Conservation (phyloP, 2,329 filamentous ascomycete species). For the Fonsecaea nubica region DNA sequence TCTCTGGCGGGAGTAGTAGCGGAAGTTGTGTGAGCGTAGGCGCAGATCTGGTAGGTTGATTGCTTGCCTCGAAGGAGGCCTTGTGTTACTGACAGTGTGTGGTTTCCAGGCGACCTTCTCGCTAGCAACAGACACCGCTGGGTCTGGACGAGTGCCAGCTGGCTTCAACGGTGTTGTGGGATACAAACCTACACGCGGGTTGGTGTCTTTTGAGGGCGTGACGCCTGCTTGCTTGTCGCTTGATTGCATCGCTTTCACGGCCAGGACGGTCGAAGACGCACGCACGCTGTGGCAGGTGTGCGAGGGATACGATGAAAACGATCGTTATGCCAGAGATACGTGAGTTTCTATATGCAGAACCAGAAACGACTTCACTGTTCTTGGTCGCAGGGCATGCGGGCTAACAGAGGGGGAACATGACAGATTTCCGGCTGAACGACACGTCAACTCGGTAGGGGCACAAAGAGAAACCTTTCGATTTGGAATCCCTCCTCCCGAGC, state of each 20-base stretch:
- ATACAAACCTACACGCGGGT: slow-evolving; percentile 41
- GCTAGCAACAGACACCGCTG: slow-evolving; percentile 51
- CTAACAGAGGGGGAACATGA: background rate
- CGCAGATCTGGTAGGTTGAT: slow-evolving; percentile 53
- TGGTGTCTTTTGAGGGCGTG: slow-evolving; percentile 40
- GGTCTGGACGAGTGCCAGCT: slow-evolving; percentile 41
- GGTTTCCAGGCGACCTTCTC: slow-evolving; percentile 53
- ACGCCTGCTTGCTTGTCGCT: slow-evolving; percentile 60
- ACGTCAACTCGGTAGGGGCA: slow-evolving; percentile 43
- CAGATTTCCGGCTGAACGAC: slow-evolving; percentile 40
- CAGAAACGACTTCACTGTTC: background rate
- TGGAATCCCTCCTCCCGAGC: slow-evolving; percentile 55
- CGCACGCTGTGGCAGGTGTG: slow-evolving; percentile 57
- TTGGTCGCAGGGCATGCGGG: background rate
- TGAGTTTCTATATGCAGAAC: background rate
- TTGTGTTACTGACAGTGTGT: background rate
- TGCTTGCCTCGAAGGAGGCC: background rate
- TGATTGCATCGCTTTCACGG: slow-evolving; percentile 61
- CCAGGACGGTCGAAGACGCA: slow-evolving; percentile 58
- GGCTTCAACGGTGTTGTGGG: slow-evolving; percentile 43
- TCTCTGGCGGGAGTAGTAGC: slow-evolving; percentile 64
- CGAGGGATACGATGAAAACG: slow-evolving; percentile 57
- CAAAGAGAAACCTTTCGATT: slow-evolving; percentile 54
- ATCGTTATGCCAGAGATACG: slow-evolving; percentile 59
- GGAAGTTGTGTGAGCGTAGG: slow-evolving; percentile 63